phyloP scores from a whole-genome alignment of 2,329 filamentous ascomycete species.

The Xylaria sp. region DNA sequence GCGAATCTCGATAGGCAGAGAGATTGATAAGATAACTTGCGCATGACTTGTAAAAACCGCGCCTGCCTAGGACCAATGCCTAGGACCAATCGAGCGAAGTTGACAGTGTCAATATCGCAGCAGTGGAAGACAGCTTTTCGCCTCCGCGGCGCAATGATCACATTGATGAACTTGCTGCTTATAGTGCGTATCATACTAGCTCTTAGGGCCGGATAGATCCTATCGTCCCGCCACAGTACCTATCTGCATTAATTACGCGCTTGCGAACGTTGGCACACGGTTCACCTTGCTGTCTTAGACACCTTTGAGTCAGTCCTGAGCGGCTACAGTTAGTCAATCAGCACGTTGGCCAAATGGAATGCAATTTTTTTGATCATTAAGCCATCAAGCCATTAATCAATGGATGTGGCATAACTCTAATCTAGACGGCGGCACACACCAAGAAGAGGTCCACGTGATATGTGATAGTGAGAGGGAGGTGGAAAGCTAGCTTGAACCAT shows the following conservation, averaged over 20 bases:
- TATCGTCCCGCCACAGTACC: constrained; percentile 15
- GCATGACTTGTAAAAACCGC: constrained; percentile 13
- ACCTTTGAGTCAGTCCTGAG: constrained; percentile 8
- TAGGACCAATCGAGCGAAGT: constrained; percentile 18
- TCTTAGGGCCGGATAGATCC: constrained; percentile 33
- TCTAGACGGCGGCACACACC: constrained; percentile 1
- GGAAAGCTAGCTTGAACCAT: neutral
- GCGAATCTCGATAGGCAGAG: neutral
- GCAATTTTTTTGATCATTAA: constrained; percentile 12
- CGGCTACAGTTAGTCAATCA: neutral
- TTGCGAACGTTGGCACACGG: constrained; percentile 25
- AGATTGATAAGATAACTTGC: constrained; percentile 20
- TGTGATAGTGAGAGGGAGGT: constrained; percentile 6
- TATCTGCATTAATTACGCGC: neutral
- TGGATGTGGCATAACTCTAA: constrained; percentile 3
- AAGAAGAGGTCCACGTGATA: constrained; percentile 13
- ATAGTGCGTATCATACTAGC: neutral
- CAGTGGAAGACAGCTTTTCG: constrained; percentile 1
- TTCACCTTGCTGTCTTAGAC: constrained; percentile 27
- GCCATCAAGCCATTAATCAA: neutral
- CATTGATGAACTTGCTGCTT: constrained; percentile 6
- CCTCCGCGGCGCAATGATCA: constrained; percentile 13
- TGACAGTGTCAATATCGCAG: constrained; percentile 30
- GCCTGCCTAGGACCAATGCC: constrained; percentile 15
- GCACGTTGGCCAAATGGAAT: constrained; percentile 28